Percentiles rank a stretch among this genome's conserved stretches.
Evolutionary conservation across 2,329 filamentous ascomycete genomes (phyloP).

Genomic region (Cordyceps cateniannulata): DNA sequence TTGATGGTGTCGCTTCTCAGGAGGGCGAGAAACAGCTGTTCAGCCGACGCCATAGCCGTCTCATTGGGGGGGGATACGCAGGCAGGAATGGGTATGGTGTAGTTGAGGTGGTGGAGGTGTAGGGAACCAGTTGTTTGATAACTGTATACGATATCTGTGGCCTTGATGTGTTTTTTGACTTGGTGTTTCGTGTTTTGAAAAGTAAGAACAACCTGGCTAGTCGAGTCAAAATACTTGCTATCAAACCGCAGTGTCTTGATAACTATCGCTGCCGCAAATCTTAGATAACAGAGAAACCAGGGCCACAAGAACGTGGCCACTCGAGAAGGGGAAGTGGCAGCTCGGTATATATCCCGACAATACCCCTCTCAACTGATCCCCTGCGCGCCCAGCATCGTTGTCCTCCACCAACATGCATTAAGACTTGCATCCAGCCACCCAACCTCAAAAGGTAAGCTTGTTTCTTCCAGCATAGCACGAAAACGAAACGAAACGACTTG

Average conservation of each 20-base stretch:
- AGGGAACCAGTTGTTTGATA: not conserved
- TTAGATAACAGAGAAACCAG: slow-evolving; percentile 4
- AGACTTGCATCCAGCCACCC: not conserved
- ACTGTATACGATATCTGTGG: not conserved
- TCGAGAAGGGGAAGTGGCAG: not conserved
- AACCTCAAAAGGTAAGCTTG: not conserved
- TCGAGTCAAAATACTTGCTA: not conserved
- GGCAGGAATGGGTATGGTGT: not conserved
- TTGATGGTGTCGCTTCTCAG: slow-evolving; percentile 47
- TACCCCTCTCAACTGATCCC: not conserved
- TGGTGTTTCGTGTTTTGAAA: not conserved
- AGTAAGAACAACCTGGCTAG: not conserved
- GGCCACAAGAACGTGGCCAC: slow-evolving; percentile 8
- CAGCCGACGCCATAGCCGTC: slow-evolving; percentile 44
- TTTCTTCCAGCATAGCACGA: not conserved
- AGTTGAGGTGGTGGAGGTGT: not conserved
- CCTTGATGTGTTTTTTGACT: not conserved
- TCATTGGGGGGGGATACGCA: slow-evolving; percentile 35
- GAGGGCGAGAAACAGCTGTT: slow-evolving; percentile 47
- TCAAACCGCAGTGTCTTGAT: not conserved
- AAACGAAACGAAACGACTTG: slow-evolving; percentile 8
- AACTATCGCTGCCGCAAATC: not conserved
- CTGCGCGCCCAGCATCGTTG: not conserved
- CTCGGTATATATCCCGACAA: slow-evolving; percentile 11
- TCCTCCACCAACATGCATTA: not conserved